These are phyloP conservation scores for Suillus sp. DNA, from an alignment of 768 basidiomycete species.

Conservation along the genomic window DNA sequence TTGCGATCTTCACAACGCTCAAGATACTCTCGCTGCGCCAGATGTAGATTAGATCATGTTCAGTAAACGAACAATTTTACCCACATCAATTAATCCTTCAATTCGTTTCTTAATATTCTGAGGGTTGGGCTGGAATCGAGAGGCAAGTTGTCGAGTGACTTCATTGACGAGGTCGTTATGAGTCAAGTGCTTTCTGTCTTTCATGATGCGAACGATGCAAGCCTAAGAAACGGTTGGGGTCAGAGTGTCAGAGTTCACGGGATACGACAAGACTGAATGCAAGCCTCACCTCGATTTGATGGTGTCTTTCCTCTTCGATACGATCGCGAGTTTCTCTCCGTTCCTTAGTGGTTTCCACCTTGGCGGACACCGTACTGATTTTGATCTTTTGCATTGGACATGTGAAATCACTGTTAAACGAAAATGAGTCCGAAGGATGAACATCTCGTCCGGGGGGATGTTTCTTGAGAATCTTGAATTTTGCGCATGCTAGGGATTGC, in stretches of 20 bases:
- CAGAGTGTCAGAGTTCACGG: slow-evolving; percentile 14
- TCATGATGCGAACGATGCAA: slow-evolving; percentile 97
- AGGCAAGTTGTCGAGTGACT: slow-evolving; percentile 82
- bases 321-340: slow-evolving; percentile 87
- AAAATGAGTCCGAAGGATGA: slow-evolving; percentile 73
- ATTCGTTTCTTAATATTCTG: slow-evolving; percentile 90
- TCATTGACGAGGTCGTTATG: slow-evolving; percentile 91
- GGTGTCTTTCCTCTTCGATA: slow-evolving; percentile 88
- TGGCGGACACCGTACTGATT: slow-evolving; percentile 85
- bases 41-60: slow-evolving; percentile 3
- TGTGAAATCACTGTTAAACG: slow-evolving; percentile 84
- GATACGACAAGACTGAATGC: not conserved
- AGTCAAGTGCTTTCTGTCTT: slow-evolving; percentile 85
- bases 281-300: slow-evolving; percentile 79
- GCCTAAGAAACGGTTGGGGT: slow-evolving; percentile 58
- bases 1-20: slow-evolving; percentile 87
- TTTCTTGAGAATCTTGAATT: slow-evolving; percentile 90
- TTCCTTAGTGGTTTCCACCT: slow-evolving; percentile 85
- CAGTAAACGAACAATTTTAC: slow-evolving; percentile 23
- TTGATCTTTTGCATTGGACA: slow-evolving; percentile 89
- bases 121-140: slow-evolving; percentile 86
- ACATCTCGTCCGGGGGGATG: slow-evolving; percentile 88
- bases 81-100: slow-evolving; percentile 89
- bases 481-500: slow-evolving; percentile 94
- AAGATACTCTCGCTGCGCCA: slow-evolving; percentile 83